Percentiles rank a stretch among this genome's conserved stretches.
Conservation (phyloP, 805 yeast species). For the Kazachstania kunashirensis region DNA sequence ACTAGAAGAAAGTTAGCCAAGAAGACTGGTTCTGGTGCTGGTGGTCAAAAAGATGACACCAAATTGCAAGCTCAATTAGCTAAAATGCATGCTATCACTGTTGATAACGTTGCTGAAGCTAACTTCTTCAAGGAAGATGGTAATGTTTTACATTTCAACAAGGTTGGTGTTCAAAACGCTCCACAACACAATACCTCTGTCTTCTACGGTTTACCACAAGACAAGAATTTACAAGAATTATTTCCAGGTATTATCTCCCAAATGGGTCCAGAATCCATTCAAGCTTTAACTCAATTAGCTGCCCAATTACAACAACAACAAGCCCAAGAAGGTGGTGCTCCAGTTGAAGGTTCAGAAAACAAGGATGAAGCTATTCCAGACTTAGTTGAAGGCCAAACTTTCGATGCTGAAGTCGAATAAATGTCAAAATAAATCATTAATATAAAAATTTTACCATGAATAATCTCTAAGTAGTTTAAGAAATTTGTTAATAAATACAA, state of each 20-base stretch:
- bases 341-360: conserved; percentile 37
- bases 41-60: conserved; percentile 75
- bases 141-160: conserved; percentile 87
- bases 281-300: conserved; percentile 80
- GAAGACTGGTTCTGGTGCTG: conserved; percentile 36
- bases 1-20: conserved; percentile 91
- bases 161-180: conserved; percentile 93
- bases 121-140: conserved; percentile 96
- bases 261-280: conserved; percentile 91
- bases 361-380: conserved; percentile 65
- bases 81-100: conserved; percentile 80
- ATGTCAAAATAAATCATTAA: neutral
- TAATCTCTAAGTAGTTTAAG: neutral
- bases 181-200: conserved; percentile 85
- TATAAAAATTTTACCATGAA: neutral
- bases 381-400: conserved; percentile 25
- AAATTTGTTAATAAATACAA: neutral
- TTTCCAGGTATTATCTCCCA: conserved; percentile 92
- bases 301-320: conserved; percentile 64
- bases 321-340: conserved; percentile 40
- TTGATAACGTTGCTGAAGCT: conserved; percentile 90
- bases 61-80: conserved; percentile 83
- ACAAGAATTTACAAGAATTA: conserved; percentile 83
- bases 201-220: conserved; percentile 91
- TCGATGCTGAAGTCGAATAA: conserved; percentile 34